phyloP scores from a whole-genome alignment of 1,139 yeast genomes.

The Scheffersomyces segobiensis region DNA sequence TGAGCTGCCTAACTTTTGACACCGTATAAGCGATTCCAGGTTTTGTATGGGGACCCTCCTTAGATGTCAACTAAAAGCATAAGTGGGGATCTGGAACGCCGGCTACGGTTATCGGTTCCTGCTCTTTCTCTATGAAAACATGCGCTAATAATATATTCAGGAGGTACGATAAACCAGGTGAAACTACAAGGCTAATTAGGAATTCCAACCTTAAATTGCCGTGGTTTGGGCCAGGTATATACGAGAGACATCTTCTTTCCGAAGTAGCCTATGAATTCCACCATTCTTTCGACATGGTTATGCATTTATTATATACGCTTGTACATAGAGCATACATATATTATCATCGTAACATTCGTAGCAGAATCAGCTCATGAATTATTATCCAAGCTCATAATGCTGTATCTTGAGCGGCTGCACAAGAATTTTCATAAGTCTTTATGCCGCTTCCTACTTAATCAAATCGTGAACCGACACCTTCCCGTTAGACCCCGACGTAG shows the following conservation, averaged over 20 bases:
- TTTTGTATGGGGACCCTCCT: neutral
- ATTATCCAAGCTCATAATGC: neutral
- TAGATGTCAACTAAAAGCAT: neutral
- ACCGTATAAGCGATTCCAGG: neutral
- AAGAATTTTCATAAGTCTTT: neutral
- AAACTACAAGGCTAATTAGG: neutral
- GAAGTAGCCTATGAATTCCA: neutral
- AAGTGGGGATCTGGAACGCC: neutral
- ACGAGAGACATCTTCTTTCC: neutral
- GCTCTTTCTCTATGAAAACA: neutral
- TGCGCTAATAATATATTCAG: neutral
- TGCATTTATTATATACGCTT: neutral
- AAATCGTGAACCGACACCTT: constrained; percentile 9
- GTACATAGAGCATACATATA: neutral
- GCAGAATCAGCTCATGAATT: neutral
- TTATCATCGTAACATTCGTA: neutral
- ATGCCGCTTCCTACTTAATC: constrained; percentile 5
- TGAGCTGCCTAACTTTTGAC: neutral
- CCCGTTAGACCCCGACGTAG: neutral
- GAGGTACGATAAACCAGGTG: neutral
- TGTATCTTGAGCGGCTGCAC: too few species aligned
- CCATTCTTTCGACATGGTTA: neutral
- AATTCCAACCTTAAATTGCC: neutral
- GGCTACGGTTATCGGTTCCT: neutral
- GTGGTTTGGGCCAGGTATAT: neutral